A percentile compares a stretch with the other conserved stretches of the same genome.
Conservation (phyloP, 192 early-diverging fungal genomes). For the Backusella australiensis region DNA sequence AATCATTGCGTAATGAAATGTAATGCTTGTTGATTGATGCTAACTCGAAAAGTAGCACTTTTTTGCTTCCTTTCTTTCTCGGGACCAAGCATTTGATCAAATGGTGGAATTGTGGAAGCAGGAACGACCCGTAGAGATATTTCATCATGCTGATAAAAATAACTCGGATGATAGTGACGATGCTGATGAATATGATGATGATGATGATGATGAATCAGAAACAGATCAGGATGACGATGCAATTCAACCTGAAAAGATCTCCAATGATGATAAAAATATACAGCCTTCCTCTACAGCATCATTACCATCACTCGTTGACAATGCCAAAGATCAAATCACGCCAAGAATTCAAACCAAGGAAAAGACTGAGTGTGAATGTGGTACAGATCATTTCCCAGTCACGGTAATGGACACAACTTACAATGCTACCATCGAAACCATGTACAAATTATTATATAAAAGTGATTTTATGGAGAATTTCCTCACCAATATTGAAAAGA, state of each 20-base stretch:
- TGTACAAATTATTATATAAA: conserved; percentile 54
- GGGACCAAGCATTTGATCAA: conserved; percentile 74
- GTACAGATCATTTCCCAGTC: conserved; percentile 45
- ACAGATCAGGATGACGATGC: neutral
- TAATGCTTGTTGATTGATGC: neutral
- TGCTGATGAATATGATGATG: neutral
- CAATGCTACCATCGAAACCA: conserved; percentile 41
- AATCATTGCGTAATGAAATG: neutral
- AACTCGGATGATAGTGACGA: neutral
- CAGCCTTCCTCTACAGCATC: neutral
- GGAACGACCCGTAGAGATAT: conserved; percentile 13
- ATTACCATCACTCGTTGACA: neutral
- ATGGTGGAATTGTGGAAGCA: conserved; percentile 64
- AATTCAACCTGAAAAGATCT: neutral
- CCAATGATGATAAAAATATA: neutral
- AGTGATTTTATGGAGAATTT: conserved; percentile 46
- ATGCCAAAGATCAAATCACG: neutral
- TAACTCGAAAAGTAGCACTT: conserved; percentile 46
- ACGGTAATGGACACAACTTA: conserved; percentile 44
- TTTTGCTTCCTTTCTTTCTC: conserved; percentile 85
- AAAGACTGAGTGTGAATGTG: conserved; percentile 48
- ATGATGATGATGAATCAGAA: conserved; percentile 5
- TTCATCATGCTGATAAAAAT: neutral
- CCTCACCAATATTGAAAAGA: conserved; percentile 44
- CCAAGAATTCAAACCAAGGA: conserved; percentile 22